Evolutionary conservation across 2,329 filamentous ascomycete genomes (phyloP).

Genomic region (Colletotrichum tropicicola): DNA sequence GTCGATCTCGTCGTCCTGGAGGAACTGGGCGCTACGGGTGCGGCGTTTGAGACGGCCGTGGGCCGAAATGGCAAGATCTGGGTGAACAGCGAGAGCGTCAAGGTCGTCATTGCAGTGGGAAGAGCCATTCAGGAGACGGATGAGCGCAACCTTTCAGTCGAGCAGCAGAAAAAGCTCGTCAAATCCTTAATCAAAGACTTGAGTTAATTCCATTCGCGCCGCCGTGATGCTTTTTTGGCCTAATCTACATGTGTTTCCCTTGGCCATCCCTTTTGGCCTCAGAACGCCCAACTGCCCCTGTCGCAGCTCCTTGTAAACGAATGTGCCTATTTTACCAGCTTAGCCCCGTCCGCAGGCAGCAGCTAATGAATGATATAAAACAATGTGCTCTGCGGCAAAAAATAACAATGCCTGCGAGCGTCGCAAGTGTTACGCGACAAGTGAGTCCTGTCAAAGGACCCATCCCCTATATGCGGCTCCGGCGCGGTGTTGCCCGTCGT

Average conservation of each 20-base stretch:
- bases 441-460: not conserved
- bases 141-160: constrained; percentile 67
- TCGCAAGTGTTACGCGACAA: not conserved
- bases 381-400: not conserved
- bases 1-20: constrained; percentile 77
- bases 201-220: constrained; percentile 45
- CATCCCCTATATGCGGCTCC: not conserved
- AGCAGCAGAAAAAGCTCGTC: constrained; percentile 76
- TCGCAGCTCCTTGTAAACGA: constrained; percentile 6
- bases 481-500: not conserved
- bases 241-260: constrained; percentile 24
- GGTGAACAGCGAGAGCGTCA: constrained; percentile 82
- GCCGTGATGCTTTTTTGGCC: constrained; percentile 25
- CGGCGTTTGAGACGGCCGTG: constrained; percentile 93
- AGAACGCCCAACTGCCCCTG: constrained; percentile 15
- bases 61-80: constrained; percentile 93
- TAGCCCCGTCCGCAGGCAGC: not conserved
- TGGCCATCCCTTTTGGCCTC: constrained; percentile 4
- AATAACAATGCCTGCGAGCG: constrained; percentile 1
- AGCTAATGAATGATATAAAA: not conserved
- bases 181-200: constrained; percentile 70
- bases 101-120: constrained; percentile 80
- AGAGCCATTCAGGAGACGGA: constrained; percentile 83
- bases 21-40: constrained; percentile 76
- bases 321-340: not conserved